Conservation (phyloP, 805 yeast genomes). For the Wickerhamomyces tratensis region DNA sequence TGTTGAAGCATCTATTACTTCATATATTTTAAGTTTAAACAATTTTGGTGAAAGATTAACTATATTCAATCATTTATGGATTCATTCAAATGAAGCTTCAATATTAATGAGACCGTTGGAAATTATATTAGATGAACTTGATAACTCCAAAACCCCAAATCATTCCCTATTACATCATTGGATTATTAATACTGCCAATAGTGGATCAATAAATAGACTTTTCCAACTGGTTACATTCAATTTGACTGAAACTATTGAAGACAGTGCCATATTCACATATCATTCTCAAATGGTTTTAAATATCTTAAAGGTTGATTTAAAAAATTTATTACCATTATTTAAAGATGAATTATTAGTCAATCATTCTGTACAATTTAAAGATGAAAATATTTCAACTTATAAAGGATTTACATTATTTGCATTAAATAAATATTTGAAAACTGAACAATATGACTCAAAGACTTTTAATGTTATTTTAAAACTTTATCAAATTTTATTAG, state of each 20-base stretch:
- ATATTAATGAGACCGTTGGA: constrained; percentile 54
- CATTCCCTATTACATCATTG: constrained; percentile 37
- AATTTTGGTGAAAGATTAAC: constrained; percentile 31
- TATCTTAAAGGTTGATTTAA: constrained; percentile 38
- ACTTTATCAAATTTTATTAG: constrained; percentile 35
- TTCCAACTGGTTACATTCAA: constrained; percentile 52
- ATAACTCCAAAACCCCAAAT: constrained; percentile 31
- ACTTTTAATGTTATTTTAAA: constrained; percentile 35
- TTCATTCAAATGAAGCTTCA: constrained; percentile 47
- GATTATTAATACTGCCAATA: constrained; percentile 31
- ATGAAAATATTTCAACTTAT: constrained; percentile 46
- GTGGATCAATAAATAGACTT: constrained; percentile 52
- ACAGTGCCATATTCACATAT: constrained; percentile 54
- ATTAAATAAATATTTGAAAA: constrained; percentile 34
- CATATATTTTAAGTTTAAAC: constrained; percentile 35
- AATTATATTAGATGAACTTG: constrained; percentile 56
- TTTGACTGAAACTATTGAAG: constrained; percentile 42
- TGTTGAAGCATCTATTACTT: constrained; percentile 66
- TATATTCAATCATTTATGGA: constrained; percentile 66
- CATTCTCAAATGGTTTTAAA: constrained; percentile 42
- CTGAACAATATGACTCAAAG: constrained; percentile 23
- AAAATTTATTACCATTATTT: constrained; percentile 35
- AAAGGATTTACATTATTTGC: constrained; percentile 42
- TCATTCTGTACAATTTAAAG: constrained; percentile 33
- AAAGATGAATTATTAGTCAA: constrained; percentile 50